A percentile compares a stretch with the other conserved stretches of the same genome.
Evolutionary conservation across 768 basidiomycete genomes (phyloP).

Genomic region (Glaciozyma martinii): DNA sequence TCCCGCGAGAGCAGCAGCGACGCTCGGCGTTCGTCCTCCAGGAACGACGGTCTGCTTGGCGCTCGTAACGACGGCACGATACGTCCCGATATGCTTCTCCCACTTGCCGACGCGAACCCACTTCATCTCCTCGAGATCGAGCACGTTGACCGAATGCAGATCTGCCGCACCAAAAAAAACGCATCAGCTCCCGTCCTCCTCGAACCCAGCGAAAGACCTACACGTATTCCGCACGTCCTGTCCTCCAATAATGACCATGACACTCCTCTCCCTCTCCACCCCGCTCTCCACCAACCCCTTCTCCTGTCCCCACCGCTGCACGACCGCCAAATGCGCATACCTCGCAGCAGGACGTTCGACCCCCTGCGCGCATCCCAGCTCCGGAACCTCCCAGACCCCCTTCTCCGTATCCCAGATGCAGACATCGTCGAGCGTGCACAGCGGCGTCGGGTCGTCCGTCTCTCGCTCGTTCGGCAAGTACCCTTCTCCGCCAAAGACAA

Average conservation of each 20-base stretch:
- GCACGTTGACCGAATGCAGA: constrained; percentile 64
- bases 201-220: constrained; percentile 3
- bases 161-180: background rate
- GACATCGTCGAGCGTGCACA: constrained; percentile 49
- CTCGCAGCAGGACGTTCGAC: constrained; percentile 66
- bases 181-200: too few species aligned
- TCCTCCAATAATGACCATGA: constrained; percentile 82
- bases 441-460: background rate
- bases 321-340: constrained; percentile 87
- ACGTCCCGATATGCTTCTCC: constrained; percentile 90
- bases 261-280: constrained; percentile 44
- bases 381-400: constrained; percentile 58
- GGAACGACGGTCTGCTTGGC: constrained; percentile 41
- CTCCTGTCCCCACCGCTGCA: constrained; percentile 36
- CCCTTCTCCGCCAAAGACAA: constrained; percentile 69
- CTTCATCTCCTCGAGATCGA: constrained; percentile 59
- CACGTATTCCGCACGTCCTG: constrained; percentile 72
- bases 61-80: constrained; percentile 79
- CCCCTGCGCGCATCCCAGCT: constrained; percentile 35
- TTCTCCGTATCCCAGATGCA: constrained; percentile 73
- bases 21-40: background rate
- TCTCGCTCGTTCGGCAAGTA: constrained; percentile 39
- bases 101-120: constrained; percentile 78
- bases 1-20: background rate
- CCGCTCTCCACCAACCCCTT: background rate